Evolutionary conservation across 1,284 basidiomycete genomes (phyloP).

Genomic region (Taiwanofungus camphoratus): DNA sequence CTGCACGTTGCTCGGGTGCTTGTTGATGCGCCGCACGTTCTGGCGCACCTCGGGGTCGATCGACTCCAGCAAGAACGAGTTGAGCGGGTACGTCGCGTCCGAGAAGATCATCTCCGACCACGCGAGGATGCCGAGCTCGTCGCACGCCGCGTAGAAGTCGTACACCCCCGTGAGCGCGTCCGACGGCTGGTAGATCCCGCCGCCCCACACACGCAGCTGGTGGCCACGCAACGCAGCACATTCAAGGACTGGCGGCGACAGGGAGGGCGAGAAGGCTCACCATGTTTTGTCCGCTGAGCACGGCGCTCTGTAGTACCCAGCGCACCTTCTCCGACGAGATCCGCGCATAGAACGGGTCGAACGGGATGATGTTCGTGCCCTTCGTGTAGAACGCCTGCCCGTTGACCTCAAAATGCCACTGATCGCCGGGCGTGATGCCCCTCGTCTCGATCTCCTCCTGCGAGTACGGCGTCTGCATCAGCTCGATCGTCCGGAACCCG

Average conservation of each 20-base stretch:
- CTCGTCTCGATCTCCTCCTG: constrained; percentile 37
- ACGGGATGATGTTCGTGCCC: constrained; percentile 55
- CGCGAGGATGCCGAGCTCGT: constrained; percentile 57
- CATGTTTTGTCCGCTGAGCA: constrained; percentile 54
- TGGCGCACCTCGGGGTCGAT: constrained; percentile 53
- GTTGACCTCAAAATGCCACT: constrained; percentile 56
- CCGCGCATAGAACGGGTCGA: constrained; percentile 53
- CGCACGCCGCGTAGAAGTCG: constrained; percentile 53
- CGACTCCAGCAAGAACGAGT: constrained; percentile 46
- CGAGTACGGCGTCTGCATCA: constrained; percentile 43
- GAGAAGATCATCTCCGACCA: constrained; percentile 68
- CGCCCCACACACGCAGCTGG: constrained; percentile 55
- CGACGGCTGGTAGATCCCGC: constrained; percentile 36
- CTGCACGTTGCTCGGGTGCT: constrained; percentile 53
- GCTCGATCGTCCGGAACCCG: constrained; percentile 52
- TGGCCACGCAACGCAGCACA: neutral
- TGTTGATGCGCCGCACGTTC: constrained; percentile 50
- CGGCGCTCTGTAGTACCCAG: constrained; percentile 53
- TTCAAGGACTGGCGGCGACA: neutral
- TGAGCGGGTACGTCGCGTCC: constrained; percentile 51
- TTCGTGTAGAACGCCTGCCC: constrained; percentile 49
- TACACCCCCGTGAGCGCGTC: constrained; percentile 43
- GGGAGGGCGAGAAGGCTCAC: constrained; percentile 24
- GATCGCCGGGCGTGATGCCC: constrained; percentile 52
- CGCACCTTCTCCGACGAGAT: constrained; percentile 44